Percentiles rank a stretch among this genome's conserved stretches.
Evolutionary conservation across 1,284 basidiomycete species (phyloP).

Genomic region (Cryptococcus depauperatus): DNA sequence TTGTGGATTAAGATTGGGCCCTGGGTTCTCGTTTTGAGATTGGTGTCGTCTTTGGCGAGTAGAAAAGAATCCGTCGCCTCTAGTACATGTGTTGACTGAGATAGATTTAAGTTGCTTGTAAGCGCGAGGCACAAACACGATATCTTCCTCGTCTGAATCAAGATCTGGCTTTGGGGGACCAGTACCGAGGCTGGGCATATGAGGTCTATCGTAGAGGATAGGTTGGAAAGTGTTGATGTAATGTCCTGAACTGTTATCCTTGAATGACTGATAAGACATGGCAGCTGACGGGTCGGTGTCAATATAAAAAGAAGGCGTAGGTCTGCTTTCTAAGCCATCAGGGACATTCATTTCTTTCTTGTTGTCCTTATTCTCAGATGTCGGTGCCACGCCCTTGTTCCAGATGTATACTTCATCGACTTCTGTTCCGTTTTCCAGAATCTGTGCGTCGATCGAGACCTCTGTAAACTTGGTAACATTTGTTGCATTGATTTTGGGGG

Average conservation of each 20-base stretch:
- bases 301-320: constrained; percentile 26
- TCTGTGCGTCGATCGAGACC: background rate
- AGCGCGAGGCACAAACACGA: constrained; percentile 34
- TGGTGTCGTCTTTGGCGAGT: background rate
- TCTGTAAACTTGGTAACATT: constrained; percentile 1
- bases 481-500: too few species aligned
- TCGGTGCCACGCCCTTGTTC: too few species aligned
- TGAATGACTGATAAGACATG: too few species aligned
- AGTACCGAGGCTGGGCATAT: constrained; percentile 13
- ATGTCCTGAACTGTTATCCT: background rate
- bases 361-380: too few species aligned
- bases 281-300: constrained; percentile 20
- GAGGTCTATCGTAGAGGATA: too few species aligned
- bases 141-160: constrained; percentile 33
- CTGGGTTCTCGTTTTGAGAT: too few species aligned
- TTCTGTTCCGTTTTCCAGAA: background rate
- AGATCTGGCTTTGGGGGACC: background rate
- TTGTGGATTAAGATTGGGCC: background rate
- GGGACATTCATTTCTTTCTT: background rate
- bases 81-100: background rate
- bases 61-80: too few species aligned
- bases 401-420: background rate
- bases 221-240: too few species aligned
- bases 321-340: background rate
- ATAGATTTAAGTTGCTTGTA: constrained; percentile 27